Evolutionary conservation across 2,329 filamentous ascomycete genomes (phyloP).

Genomic region (Alternaria longipes): DNA sequence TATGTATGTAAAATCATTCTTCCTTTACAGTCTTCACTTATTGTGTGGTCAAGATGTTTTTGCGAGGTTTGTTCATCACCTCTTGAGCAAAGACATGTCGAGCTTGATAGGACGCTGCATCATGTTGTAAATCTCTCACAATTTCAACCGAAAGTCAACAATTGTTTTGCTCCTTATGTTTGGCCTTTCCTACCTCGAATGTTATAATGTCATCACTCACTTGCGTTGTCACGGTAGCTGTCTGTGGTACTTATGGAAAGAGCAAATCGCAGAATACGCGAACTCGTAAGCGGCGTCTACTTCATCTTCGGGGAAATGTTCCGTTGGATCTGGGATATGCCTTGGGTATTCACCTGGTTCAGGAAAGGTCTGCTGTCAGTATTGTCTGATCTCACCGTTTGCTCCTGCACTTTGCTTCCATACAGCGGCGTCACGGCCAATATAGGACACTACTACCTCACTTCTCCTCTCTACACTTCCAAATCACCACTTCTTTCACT

Average conservation of each 20-base stretch:
- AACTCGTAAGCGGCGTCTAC: neutral
- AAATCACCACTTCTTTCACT: conserved; percentile 4
- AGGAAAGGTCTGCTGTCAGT: conserved; percentile 1
- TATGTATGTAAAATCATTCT: neutral
- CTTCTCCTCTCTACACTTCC: neutral
- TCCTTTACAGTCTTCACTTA: neutral
- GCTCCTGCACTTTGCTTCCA: conserved; percentile 8
- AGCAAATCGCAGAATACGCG: neutral
- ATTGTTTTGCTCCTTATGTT: neutral
- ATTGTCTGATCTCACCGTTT: neutral
- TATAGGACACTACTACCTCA: neutral
- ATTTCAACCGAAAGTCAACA: no score
- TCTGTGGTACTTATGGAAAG: neutral
- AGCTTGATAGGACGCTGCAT: neutral
- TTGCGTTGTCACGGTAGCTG: neutral
- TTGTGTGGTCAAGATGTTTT: neutral
- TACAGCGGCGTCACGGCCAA: conserved; percentile 5
- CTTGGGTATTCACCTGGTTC: neutral
- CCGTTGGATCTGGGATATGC: neutral
- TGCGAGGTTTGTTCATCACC: fast-evolving
- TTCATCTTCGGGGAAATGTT: neutral
- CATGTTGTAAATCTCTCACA: neutral
- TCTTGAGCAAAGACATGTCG: neutral
- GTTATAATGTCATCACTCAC: neutral
- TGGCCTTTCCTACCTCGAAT: no score